Evolutionary conservation across 2,329 filamentous ascomycete genomes (phyloP).

Genomic region (Ophioceras dolichostomum): DNA sequence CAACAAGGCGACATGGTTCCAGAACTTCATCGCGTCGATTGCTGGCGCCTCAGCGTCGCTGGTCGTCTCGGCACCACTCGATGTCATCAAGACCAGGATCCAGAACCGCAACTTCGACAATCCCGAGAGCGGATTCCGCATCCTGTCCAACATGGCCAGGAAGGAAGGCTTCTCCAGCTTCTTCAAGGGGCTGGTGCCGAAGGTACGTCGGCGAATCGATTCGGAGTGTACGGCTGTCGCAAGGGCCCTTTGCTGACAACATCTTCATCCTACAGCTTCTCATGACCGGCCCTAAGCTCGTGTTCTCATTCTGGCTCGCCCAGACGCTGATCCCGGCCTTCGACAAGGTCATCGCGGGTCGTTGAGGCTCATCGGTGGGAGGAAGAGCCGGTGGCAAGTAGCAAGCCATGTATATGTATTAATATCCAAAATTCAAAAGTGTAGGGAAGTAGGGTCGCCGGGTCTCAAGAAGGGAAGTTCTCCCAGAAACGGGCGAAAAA

Average conservation of each 20-base stretch:
- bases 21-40: conserved; percentile 97
- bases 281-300: conserved; percentile 98
- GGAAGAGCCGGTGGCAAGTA: too few species aligned
- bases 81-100: conserved; percentile 97
- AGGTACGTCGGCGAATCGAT: conserved; percentile 40
- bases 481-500: too few species aligned
- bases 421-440: too few species aligned
- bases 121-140: conserved; percentile 86
- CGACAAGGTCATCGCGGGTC: conserved; percentile 33
- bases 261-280: conserved; percentile 45
- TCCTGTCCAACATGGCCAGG: conserved; percentile 84
- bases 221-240: too few species aligned
- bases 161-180: conserved; percentile 78
- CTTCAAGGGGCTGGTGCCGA: conserved; percentile 96
- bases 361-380: too few species aligned
- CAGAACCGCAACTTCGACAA: conserved; percentile 99
- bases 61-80: conserved; percentile 86
- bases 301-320: conserved; percentile 99
- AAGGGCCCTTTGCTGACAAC: neutral
- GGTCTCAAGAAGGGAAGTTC: too few species aligned
- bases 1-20: conserved; percentile 85
- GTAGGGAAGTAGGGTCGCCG: too few species aligned
- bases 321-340: conserved; percentile 96
- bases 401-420: too few species aligned
- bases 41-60: conserved; percentile 92